Evolutionary conservation across 2,329 filamentous ascomycete genomes (phyloP).

Genomic region (Diaporthe humulicola): DNA sequence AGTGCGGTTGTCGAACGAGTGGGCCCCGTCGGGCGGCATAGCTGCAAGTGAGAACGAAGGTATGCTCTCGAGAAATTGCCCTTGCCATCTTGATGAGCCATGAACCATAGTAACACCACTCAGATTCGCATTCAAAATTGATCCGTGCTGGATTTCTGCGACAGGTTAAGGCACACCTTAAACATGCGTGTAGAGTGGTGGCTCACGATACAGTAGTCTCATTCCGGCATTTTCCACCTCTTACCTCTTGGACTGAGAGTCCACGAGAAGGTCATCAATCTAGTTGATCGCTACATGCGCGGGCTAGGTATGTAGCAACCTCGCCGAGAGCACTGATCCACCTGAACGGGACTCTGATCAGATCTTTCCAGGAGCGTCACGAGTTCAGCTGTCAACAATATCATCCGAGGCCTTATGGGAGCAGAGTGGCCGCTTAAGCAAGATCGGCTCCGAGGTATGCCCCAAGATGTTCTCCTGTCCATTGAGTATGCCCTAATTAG

Average conservation of each 20-base stretch:
- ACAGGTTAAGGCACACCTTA: slow-evolving; percentile 64
- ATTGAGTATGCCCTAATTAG: slow-evolving; percentile 40
- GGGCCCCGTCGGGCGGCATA: slow-evolving; percentile 82
- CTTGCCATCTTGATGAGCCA: background rate
- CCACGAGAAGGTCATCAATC: slow-evolving; percentile 85
- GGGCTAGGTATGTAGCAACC: slow-evolving; percentile 68
- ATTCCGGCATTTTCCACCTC: slow-evolving; percentile 93
- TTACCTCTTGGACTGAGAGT: slow-evolving; percentile 89
- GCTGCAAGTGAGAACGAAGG: slow-evolving; percentile 68
- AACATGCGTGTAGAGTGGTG: background rate
- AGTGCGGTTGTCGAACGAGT: slow-evolving; percentile 77
- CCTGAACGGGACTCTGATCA: slow-evolving; percentile 19
- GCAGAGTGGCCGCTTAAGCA: slow-evolving; percentile 83
- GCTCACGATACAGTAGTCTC: slow-evolving; percentile 67
- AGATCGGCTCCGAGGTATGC: slow-evolving; percentile 78
- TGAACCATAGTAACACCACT: slow-evolving; percentile 14
- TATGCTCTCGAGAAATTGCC: slow-evolving; percentile 45
- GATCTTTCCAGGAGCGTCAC: slow-evolving; percentile 75
- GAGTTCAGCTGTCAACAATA: slow-evolving; percentile 85
- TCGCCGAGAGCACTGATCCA: slow-evolving; percentile 33
- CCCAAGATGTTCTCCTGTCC: background rate
- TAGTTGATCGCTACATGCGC: slow-evolving; percentile 93
- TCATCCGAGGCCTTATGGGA: slow-evolving; percentile 89
- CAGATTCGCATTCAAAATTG: slow-evolving; percentile 76
- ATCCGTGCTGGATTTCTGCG: slow-evolving; percentile 80